phyloP scores from a whole-genome alignment of 345 rosid genomes.

The Punica granatum region DNA sequence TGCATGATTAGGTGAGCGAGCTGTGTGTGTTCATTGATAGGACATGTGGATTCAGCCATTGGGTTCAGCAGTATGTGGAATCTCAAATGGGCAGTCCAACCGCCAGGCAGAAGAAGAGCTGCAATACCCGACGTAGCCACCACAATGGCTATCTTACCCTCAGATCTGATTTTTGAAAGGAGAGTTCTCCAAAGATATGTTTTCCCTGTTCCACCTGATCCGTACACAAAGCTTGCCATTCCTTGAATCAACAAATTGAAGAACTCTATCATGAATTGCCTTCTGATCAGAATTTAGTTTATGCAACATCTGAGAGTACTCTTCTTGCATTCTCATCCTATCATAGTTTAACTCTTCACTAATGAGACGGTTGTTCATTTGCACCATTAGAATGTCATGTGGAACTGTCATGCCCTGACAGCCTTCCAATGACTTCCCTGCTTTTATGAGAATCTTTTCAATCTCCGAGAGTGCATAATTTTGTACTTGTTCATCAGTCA shows the following conservation, averaged over 20 bases:
- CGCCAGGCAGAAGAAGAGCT: background rate
- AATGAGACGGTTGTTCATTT: background rate
- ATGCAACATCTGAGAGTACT: background rate
- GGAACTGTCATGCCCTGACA: background rate
- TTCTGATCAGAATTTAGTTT: background rate
- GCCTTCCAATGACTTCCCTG: background rate
- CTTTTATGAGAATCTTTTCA: background rate
- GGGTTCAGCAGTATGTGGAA: conserved; percentile 4
- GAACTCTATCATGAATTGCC: background rate
- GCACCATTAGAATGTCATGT: background rate
- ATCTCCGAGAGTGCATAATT: background rate
- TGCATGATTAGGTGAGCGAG: background rate
- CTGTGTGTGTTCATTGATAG: background rate
- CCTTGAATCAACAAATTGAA: background rate
- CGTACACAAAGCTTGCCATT: background rate
- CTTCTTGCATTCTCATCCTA: background rate
- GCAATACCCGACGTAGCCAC: conserved; percentile 1
- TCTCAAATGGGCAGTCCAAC: conserved; percentile 6
- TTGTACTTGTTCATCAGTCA: background rate
- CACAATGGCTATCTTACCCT: background rate
- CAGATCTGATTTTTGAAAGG: background rate
- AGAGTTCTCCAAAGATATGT: background rate
- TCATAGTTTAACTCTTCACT: background rate
- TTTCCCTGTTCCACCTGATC: background rate
- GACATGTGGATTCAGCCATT: background rate